These are phyloP conservation scores for Thymus mandschuricus DNA, from an alignment of 257 asterid species.

Conservation along the genomic window DNA sequence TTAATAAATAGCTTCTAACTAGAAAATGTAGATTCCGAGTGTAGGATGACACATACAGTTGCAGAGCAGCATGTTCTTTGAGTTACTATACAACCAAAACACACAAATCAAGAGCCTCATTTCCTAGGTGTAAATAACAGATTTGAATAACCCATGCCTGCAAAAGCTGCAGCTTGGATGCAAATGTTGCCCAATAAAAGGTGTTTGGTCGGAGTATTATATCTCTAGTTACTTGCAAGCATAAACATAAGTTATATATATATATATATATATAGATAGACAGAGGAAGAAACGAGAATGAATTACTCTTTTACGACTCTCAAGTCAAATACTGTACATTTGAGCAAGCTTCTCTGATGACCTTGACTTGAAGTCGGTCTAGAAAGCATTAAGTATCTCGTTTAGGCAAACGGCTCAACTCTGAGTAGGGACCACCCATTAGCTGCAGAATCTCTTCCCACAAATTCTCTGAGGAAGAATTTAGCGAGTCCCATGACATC, in stretches of 20 bases:
- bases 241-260: slow-evolving; percentile 26
- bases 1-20: slow-evolving; percentile 12
- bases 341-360: slow-evolving; percentile 20
- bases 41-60: slow-evolving; percentile 22
- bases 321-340: slow-evolving; percentile 42
- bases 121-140: slow-evolving; percentile 12
- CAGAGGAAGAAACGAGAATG: not conserved
- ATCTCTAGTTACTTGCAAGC: slow-evolving; percentile 27
- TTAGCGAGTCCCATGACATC: slow-evolving; percentile 57
- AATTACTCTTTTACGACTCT: slow-evolving; percentile 28
- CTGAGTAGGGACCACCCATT: slow-evolving; percentile 96
- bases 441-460: slow-evolving; percentile 93
- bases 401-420: slow-evolving; percentile 93
- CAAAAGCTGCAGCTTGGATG: slow-evolving; percentile 10
- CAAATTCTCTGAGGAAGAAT: slow-evolving; percentile 59
- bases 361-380: slow-evolving; percentile 29
- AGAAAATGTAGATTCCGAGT: slow-evolving; percentile 19
- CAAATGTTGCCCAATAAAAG: slow-evolving; percentile 21
- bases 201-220: slow-evolving; percentile 4
- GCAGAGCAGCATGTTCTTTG: not conserved
- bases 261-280: slow-evolving; percentile 15
- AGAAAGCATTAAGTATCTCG: slow-evolving; percentile 62
- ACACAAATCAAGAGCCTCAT: slow-evolving; percentile 5
- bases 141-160: slow-evolving; percentile 10
- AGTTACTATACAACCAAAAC: slow-evolving; percentile 20